Percentiles rank a stretch among this genome's conserved stretches.
Evolutionary conservation across 2,329 filamentous ascomycete species (phyloP).

Genomic region (Alternaria sp.): DNA sequence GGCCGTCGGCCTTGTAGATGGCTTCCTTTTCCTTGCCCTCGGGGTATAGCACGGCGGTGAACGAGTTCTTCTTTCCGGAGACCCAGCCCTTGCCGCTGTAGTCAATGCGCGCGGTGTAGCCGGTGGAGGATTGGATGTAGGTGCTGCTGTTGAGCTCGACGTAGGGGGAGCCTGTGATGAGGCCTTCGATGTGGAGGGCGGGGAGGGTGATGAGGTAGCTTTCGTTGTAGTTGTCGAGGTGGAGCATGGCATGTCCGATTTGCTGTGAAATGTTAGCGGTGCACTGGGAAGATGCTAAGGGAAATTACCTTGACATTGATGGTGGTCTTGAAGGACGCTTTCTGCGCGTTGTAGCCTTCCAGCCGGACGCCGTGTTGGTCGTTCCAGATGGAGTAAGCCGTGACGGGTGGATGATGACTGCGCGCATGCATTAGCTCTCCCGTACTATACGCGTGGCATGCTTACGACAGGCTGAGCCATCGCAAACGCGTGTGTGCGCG

Average conservation of each 20-base stretch:
- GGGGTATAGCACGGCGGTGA: constrained; percentile 76
- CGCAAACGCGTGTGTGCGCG: constrained; percentile 2
- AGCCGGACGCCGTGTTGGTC: constrained; percentile 76
- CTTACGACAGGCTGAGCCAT: not conserved
- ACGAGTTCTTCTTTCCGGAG: constrained; percentile 92
- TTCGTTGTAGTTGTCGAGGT: constrained; percentile 71
- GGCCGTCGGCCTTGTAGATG: constrained; percentile 82
- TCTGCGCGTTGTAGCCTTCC: constrained; percentile 92
- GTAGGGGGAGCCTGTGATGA: constrained; percentile 85
- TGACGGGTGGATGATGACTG: constrained; percentile 90
- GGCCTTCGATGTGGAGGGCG: constrained; percentile 88
- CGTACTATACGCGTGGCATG: not conserved
- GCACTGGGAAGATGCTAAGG: too few species aligned
- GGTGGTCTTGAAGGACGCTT: constrained; percentile 90
- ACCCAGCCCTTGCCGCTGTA: constrained; percentile 95
- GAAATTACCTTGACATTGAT: constrained; percentile 77
- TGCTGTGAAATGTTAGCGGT: constrained; percentile 55
- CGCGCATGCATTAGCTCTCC: constrained; percentile 12
- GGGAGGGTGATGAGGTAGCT: constrained; percentile 92
- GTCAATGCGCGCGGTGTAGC: constrained; percentile 87
- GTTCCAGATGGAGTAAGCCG: constrained; percentile 92
- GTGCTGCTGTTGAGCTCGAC: constrained; percentile 87
- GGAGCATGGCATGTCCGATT: constrained; percentile 85
- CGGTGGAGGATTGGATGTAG: constrained; percentile 84
- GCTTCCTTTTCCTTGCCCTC: constrained; percentile 73